These are phyloP conservation scores for Pulveroboletus ravenelii DNA, from an alignment of 768 basidiomycete genomes.

Conservation along the genomic window DNA sequence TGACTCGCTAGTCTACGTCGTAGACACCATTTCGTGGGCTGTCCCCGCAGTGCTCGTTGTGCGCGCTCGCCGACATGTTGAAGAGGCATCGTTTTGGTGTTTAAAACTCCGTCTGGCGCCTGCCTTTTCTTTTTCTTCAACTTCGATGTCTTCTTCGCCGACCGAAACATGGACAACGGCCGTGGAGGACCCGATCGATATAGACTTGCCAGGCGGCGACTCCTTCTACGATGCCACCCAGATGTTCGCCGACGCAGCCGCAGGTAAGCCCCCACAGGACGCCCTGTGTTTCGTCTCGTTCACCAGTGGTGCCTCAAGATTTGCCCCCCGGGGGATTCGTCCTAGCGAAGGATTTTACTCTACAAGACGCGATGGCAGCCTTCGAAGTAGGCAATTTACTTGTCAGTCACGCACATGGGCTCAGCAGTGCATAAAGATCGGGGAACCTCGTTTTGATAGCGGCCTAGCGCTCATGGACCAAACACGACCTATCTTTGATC, in stretches of 20 bases:
- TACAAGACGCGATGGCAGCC: conserved; percentile 92
- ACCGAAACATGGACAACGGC: conserved; percentile 3
- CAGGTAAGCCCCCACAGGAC: conserved; percentile 40
- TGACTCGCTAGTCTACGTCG: conserved; percentile 8
- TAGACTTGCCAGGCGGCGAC: conserved; percentile 49
- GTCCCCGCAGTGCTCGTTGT: conserved; percentile 3
- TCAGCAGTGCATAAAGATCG: conserved; percentile 57
- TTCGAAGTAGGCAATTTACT: conserved; percentile 57
- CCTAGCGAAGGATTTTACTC: conserved; percentile 62
- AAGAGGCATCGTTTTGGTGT: conserved; percentile 14
- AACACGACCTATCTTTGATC: conserved; percentile 52
- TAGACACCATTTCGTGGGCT: background rate
- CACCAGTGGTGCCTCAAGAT: conserved; percentile 36
- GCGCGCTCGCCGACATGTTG: conserved; percentile 5
- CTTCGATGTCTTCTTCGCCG: conserved; percentile 6
- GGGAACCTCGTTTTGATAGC: conserved; percentile 85
- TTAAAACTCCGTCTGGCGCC: conserved; percentile 30
- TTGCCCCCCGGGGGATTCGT: conserved; percentile 62
- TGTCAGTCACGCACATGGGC: conserved; percentile 9
- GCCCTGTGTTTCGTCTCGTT: conserved; percentile 1
- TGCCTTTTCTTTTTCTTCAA: background rate
- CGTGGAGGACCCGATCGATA: conserved; percentile 16
- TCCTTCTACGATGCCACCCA: conserved; percentile 61
- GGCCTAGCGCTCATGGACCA: conserved; percentile 53
- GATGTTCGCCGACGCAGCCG: conserved; percentile 54